phyloP scores from a whole-genome alignment of 2,329 filamentous ascomycete genomes.

The Kalmusia sp. region DNA sequence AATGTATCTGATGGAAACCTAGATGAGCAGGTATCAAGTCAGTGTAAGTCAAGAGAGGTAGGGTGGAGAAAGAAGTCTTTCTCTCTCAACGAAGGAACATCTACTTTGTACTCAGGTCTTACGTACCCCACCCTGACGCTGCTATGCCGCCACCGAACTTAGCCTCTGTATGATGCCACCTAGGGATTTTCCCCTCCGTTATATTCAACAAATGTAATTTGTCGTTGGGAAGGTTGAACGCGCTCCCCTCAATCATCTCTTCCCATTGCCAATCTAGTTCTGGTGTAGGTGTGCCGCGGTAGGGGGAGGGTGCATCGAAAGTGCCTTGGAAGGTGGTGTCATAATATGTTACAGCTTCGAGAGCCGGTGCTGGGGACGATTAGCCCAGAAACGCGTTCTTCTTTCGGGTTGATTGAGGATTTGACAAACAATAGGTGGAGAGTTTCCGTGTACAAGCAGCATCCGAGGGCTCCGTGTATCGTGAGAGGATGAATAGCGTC shows the following conservation, averaged over 20 bases:
- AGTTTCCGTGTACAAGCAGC: not conserved
- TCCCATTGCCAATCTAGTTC: not conserved
- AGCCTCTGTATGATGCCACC: not conserved
- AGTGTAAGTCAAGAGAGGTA: too few relatives aligned
- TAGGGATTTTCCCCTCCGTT: not conserved
- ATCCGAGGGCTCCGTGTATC: not conserved
- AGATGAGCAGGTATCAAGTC: too few relatives aligned
- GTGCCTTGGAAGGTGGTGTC: not conserved
- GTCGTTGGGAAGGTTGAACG: not conserved
- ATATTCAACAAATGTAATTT: not conserved
- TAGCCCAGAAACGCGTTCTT: not conserved
- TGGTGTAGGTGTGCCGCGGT: not conserved
- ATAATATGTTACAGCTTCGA: not conserved
- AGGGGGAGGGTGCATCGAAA: not conserved
- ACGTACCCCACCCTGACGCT: not conserved
- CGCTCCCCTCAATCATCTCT: not conserved
- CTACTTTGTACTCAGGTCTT: too few relatives aligned
- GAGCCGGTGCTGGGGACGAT: not conserved
- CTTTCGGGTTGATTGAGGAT: not conserved
- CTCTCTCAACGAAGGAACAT: too few relatives aligned
- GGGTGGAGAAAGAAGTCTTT: too few relatives aligned
- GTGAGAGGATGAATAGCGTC: not conserved
- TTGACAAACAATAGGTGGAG: not conserved
- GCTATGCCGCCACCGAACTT: not conserved
- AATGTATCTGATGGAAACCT: not conserved